A percentile compares a stretch with the other conserved stretches of the same genome.
phyloP scores from a whole-genome alignment of 2,329 filamentous ascomycete species.

The Fusarium sp. region DNA sequence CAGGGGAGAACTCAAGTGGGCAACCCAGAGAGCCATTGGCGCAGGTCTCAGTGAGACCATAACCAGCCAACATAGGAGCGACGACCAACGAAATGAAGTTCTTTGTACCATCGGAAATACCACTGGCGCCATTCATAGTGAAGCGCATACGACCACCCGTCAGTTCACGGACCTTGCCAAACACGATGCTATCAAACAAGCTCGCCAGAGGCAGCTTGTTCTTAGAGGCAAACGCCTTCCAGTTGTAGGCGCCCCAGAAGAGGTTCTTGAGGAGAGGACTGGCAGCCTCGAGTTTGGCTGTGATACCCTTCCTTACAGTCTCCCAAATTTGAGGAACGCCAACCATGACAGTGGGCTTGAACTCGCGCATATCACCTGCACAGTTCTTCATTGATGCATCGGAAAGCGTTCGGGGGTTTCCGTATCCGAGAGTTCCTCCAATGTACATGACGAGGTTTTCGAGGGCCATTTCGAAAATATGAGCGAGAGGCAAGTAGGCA shows the following conservation, averaged over 20 bases:
- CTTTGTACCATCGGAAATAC: conserved; percentile 87
- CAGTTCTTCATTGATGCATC: conserved; percentile 90
- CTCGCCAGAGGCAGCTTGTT: conserved; percentile 73
- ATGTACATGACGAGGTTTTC: conserved; percentile 92
- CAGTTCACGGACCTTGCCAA: conserved; percentile 89
- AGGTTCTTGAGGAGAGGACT: conserved; percentile 78
- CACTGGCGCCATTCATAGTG: conserved; percentile 94
- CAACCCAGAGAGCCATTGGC: conserved; percentile 86
- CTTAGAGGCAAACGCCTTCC: conserved; percentile 69
- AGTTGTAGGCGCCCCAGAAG: conserved; percentile 76
- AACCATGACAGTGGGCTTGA: conserved; percentile 88
- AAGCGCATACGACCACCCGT: conserved; percentile 91
- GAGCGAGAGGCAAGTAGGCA: conserved; percentile 92
- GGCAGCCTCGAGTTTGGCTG: conserved; percentile 79
- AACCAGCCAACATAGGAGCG: conserved; percentile 93
- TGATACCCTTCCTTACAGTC: conserved; percentile 94
- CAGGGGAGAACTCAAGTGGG: conserved; percentile 84
- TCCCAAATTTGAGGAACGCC: conserved; percentile 98
- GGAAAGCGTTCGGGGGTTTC: conserved; percentile 87
- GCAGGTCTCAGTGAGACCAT: conserved; percentile 93
- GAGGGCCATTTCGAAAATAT: conserved; percentile 96
- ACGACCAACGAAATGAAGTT: conserved; percentile 92
- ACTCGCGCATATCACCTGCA: conserved; percentile 91
- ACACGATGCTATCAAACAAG: conserved; percentile 84
- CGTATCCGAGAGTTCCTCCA: conserved; percentile 93